Percentiles rank a stretch among this genome's conserved stretches.
These are phyloP conservation scores for Aspergillus udagawae DNA, from an alignment of 2,329 filamentous ascomycete species.

Conservation along the genomic window DNA sequence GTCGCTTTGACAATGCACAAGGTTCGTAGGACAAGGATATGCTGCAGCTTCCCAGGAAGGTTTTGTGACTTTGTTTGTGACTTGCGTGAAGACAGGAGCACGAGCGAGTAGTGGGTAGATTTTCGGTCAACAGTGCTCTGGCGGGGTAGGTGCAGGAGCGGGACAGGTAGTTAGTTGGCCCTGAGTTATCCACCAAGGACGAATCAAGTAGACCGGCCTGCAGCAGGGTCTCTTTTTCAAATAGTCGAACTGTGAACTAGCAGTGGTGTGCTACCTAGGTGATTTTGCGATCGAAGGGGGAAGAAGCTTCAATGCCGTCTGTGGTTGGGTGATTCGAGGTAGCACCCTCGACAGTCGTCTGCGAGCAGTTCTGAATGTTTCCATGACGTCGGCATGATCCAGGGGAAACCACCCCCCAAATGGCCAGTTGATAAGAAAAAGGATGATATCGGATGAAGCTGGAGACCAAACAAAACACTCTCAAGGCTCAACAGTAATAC, in stretches of 20 bases:
- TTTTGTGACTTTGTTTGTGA: not conserved
- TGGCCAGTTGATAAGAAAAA: not conserved
- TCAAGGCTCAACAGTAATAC: not conserved
- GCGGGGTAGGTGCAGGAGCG: slow-evolving; percentile 3
- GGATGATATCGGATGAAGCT: not conserved
- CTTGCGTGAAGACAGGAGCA: not conserved
- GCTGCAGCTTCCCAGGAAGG: not conserved
- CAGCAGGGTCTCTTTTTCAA: not conserved
- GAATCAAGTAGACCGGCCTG: not conserved
- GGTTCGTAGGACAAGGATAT: not conserved
- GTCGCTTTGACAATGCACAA: slow-evolving; percentile 2
- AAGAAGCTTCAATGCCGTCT: not conserved
- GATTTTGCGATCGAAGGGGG: not conserved
- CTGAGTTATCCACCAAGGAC: not conserved
- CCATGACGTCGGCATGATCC: not conserved
- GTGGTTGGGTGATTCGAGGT: not conserved
- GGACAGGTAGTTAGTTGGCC: not conserved
- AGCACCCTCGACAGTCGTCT: not conserved
- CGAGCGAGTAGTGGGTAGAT: not conserved
- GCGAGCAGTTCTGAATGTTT: not conserved
- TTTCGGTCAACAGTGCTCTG: slow-evolving; percentile 2
- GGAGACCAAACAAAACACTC: not conserved
- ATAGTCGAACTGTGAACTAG: not conserved
- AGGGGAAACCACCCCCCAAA: not conserved
- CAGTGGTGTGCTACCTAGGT: not conserved